Percentiles rank a stretch among this genome's conserved stretches.
These are phyloP conservation scores for Solanum raphanifolium DNA, from an alignment of 257 asterid species.

Conservation along the genomic window DNA sequence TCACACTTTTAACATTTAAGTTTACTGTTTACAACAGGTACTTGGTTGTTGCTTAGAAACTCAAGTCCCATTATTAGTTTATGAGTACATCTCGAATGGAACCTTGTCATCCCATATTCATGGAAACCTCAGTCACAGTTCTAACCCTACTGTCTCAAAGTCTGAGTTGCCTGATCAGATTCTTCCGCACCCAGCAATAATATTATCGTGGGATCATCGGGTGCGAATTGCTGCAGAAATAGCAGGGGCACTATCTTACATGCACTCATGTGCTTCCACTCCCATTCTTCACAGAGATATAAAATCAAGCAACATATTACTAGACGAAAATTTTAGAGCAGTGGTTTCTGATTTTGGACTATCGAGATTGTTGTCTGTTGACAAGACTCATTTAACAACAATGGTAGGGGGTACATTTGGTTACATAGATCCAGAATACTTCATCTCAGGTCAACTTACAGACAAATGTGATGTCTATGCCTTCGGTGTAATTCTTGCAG, in stretches of 20 bases:
- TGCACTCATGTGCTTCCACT: constrained; percentile 28
- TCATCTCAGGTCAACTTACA: constrained; percentile 20
- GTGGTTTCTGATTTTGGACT: constrained; percentile 29
- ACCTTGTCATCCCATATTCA: not conserved
- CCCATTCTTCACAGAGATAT: constrained; percentile 31
- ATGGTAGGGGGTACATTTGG: constrained; percentile 31
- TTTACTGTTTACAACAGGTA: not conserved
- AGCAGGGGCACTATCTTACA: constrained; percentile 29
- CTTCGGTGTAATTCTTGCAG: constrained; percentile 31
- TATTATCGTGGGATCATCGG: constrained; percentile 23
- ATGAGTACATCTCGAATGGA: not conserved
- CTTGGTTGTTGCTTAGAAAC: not conserved
- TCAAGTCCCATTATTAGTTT: not conserved
- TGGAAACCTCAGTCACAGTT: not conserved
- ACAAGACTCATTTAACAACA: constrained; percentile 6
- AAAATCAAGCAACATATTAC: constrained; percentile 28
- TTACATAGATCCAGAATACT: constrained; percentile 32
- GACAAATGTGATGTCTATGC: constrained; percentile 36
- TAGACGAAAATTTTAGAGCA: constrained; percentile 24
- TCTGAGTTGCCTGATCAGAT: not conserved
- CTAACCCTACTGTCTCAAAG: not conserved
- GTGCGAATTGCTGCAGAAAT: constrained; percentile 26
- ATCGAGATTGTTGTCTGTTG: constrained; percentile 19
- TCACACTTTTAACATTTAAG: not conserved
- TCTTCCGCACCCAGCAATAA: not conserved